Base-by-base conservation (phyloP, 2,329 filamentous ascomycete genomes). In the Daldinia sp. region DNA sequence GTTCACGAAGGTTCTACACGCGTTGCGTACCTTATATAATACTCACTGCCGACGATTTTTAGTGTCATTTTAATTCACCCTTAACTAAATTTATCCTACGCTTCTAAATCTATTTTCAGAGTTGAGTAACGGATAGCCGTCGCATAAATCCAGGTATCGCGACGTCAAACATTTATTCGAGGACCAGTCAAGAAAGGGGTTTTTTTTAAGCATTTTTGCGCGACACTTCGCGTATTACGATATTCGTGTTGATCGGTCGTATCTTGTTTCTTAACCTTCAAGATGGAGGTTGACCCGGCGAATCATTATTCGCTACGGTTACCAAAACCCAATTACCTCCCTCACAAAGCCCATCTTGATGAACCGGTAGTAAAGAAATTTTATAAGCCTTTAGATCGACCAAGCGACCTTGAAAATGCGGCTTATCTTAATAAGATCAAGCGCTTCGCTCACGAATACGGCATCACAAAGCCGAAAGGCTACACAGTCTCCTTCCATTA, bases 401-500 rank as follows among this genome's bases (percentile, higher is more conserved):
- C 83, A 21, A 80, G 78, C 67, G 83, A 86, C 68, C 75, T 81
- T 63, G 85, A 87, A 53, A 85, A 87, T 71, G 83, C 81, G 63
- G 80, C 80, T 61, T 87, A 82, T 74, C 83, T 82, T 68, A 81
- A 80, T 73, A 86, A 86, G 75, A 85, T 84, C 76, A 85, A 85
- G 74, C 82, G 81, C 55, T 77, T 81, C 19, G 85, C 84, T 21
- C 79, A 84, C 61, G 81, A 85, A 52, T 84, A 92, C 77, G 90
- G 88, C 69, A 92, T 97, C 72, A 87, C 88, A 53, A 86, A 88
- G 32, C 94, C 94, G 1, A 89, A 90, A 74, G 94, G 93, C 70
- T 94, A 96, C 79, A 93, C 86, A 29, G 94, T 99, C 47, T 97
- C 94, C 8, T 98, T 94, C 79, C 95, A 99, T 77, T 93, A 93